Conservation (phyloP, 2,329 filamentous ascomycete genomes). For the Aureobasidium sp. region DNA sequence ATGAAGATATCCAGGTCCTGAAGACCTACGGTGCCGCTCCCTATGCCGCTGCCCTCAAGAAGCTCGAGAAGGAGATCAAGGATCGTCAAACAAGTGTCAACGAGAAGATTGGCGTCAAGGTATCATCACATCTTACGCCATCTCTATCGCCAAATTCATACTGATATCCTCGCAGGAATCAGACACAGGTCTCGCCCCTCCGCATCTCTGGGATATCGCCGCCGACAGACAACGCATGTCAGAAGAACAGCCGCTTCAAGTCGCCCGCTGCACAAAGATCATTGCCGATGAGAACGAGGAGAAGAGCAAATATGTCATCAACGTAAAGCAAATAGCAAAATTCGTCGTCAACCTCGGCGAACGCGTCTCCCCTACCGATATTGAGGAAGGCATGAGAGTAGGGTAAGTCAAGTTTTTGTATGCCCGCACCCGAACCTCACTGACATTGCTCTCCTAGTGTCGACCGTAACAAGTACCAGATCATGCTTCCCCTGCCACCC, state of each 20-base stretch:
- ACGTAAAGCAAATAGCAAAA: conserved; percentile 99
- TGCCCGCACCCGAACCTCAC: background rate
- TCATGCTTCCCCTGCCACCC: conserved; percentile 86
- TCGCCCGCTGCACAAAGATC: conserved; percentile 97
- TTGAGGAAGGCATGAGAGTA: conserved; percentile 98
- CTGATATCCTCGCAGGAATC: conserved; percentile 59
- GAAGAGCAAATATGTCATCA: conserved; percentile 99
- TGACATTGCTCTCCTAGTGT: conserved; percentile 43
- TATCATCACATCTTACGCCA: conserved; percentile 24
- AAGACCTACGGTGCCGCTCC: conserved; percentile 95
- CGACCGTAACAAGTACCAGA: conserved; percentile 98
- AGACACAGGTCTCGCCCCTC: conserved; percentile 93
- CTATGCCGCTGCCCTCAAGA: conserved; percentile 88
- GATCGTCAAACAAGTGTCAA: conserved; percentile 97
- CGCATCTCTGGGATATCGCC: conserved; percentile 97
- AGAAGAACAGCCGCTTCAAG: conserved; percentile 95
- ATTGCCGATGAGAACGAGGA: conserved; percentile 96
- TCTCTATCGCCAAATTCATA: background rate
- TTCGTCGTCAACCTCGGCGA: conserved; percentile 98
- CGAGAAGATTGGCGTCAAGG: conserved; percentile 91
- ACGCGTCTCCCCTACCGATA: conserved; percentile 94
- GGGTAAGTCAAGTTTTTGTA: conserved; percentile 45
- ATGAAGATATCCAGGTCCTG: conserved; percentile 97
- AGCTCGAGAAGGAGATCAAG: conserved; percentile 98
- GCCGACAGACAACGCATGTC: conserved; percentile 97